phyloP scores from a whole-genome alignment of 116 monocot genomes.

The Phalaenopsis hybrid region DNA sequence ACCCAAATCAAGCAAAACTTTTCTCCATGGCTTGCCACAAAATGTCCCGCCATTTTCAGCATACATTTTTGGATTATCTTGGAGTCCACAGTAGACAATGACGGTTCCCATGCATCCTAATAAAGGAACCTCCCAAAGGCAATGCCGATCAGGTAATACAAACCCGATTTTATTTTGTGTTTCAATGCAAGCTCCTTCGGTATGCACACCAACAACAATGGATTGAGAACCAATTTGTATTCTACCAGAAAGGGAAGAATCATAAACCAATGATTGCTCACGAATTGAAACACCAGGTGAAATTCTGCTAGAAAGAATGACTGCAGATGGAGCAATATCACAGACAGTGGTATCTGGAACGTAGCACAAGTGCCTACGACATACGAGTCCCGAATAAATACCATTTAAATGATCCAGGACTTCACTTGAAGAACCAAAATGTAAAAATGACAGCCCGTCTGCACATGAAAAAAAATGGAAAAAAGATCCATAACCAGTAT shows the following conservation, averaged over 20 bases:
- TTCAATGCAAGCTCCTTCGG: constrained; percentile 22
- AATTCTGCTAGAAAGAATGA: constrained; percentile 87
- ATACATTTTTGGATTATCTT: constrained; percentile 86
- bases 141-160: constrained; percentile 69
- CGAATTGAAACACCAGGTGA: constrained; percentile 79
- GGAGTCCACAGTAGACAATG: constrained; percentile 74
- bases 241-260: constrained; percentile 75
- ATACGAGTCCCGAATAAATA: constrained; percentile 54
- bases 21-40: constrained; percentile 94
- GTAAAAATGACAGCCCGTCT: constrained; percentile 79
- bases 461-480: constrained; percentile 19
- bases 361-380: constrained; percentile 74
- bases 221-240: constrained; percentile 82
- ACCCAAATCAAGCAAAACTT: constrained; percentile 52
- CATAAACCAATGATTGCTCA: constrained; percentile 86
- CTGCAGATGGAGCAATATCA: constrained; percentile 83
- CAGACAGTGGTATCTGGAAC: constrained; percentile 77
- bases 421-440: constrained; percentile 95
- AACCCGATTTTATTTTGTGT: constrained; percentile 17
- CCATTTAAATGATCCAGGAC: constrained; percentile 82
- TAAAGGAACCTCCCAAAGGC: constrained; percentile 95
- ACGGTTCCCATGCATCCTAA: constrained; percentile 38
- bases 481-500: neutral
- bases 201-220: constrained; percentile 79
- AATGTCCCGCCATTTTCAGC: constrained; percentile 59